phyloP scores from a whole-genome alignment of 441 rosid genomes.

The Pelargonium exstipulatum region DNA sequence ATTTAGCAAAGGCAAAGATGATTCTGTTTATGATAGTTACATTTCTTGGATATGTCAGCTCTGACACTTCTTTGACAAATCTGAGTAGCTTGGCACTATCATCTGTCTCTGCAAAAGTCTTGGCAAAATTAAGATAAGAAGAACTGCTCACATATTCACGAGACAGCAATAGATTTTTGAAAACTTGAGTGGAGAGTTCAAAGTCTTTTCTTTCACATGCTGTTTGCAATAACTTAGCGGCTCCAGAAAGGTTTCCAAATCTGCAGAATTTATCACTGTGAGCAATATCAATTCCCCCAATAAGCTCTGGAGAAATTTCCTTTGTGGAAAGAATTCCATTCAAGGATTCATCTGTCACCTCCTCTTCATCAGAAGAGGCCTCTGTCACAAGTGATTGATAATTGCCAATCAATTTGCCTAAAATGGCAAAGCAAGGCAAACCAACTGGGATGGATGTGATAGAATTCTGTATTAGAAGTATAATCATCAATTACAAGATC shows the following conservation, averaged over 20 bases:
- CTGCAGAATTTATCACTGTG: constrained; percentile 36
- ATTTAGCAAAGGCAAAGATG: constrained; percentile 56
- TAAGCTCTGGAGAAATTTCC: constrained; percentile 26
- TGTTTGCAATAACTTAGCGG: constrained; percentile 38
- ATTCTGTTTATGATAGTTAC: constrained; percentile 47
- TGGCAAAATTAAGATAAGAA: constrained; percentile 52
- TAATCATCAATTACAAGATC: constrained; percentile 16
- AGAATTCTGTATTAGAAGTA: constrained; percentile 45
- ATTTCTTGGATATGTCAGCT: constrained; percentile 39
- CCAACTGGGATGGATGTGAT: constrained; percentile 35
- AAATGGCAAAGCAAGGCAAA: constrained; percentile 23
- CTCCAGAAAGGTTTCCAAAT: constrained; percentile 45
- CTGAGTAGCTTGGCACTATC: constrained; percentile 36
- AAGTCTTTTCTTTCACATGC: constrained; percentile 36
- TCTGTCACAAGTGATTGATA: constrained; percentile 34
- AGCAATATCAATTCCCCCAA: constrained; percentile 27
- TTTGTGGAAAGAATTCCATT: constrained; percentile 29
- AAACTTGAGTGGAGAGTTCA: constrained; percentile 43
- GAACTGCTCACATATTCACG: constrained; percentile 41
- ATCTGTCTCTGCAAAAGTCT: constrained; percentile 38
- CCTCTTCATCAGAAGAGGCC: constrained; percentile 32
- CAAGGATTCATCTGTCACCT: constrained; percentile 27
- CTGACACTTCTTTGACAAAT: constrained; percentile 48
- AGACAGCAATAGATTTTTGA: constrained; percentile 44
- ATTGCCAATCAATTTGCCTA: constrained; percentile 25